These are phyloP conservation scores for Mycosphaerelloides madeirae DNA, from an alignment of 2,329 filamentous ascomycete genomes.

Conservation along the genomic window DNA sequence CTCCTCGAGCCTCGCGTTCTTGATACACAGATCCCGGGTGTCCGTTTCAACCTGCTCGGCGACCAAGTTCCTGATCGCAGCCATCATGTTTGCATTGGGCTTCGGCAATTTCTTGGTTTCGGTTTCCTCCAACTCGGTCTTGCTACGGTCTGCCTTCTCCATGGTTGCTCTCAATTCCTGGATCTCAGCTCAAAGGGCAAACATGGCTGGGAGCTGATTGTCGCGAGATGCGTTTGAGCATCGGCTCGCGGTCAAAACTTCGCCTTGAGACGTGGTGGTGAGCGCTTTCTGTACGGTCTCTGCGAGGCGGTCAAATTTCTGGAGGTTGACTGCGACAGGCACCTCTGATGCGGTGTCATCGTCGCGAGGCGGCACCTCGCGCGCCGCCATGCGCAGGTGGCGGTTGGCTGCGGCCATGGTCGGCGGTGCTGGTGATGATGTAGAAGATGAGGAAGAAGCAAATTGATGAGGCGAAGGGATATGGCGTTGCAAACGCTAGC, in stretches of 20 bases:
- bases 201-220: constrained; percentile 1
- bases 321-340: not conserved
- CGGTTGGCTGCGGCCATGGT: not conserved
- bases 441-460: not conserved
- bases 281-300: not conserved
- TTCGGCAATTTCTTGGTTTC: not conserved
- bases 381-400: not conserved
- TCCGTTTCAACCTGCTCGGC: not conserved
- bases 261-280: not conserved
- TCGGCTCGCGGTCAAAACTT: not conserved
- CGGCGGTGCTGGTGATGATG: not conserved
- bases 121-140: not conserved
- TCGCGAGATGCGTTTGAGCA: not conserved
- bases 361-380: not conserved
- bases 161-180: not conserved
- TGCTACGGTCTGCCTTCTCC: not conserved
- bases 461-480: too few species aligned
- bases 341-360: not conserved
- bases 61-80: not conserved
- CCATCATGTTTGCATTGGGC: not conserved
- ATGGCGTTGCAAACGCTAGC: too few species aligned
- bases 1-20: not conserved
- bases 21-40: not conserved
- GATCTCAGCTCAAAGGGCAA: not conserved
- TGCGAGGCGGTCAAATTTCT: not conserved